phyloP scores from a whole-genome alignment of 2,329 filamentous ascomycete species.

The Penicillium sp. region DNA sequence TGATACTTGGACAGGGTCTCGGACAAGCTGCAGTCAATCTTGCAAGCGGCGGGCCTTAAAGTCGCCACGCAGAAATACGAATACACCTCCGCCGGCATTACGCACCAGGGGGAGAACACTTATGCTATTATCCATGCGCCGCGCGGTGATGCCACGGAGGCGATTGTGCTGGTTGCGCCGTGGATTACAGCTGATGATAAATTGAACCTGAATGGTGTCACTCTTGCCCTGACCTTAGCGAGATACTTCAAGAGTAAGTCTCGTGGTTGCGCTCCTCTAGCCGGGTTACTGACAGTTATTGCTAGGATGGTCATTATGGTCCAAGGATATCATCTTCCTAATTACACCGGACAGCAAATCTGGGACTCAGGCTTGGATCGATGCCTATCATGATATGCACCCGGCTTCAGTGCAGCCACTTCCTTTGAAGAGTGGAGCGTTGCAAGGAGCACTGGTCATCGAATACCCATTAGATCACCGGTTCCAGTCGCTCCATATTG shows the following conservation, averaged over 20 bases:
- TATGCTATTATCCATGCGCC: conserved; percentile 93
- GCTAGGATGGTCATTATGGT: conserved; percentile 90
- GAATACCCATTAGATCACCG: conserved; percentile 83
- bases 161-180: conserved; percentile 85
- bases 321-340: conserved; percentile 94
- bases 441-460: conserved; percentile 90
- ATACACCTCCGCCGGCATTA: conserved; percentile 73
- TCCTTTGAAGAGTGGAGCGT: conserved; percentile 84
- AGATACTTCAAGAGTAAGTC: conserved; percentile 83
- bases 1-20: conserved; percentile 49
- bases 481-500: conserved; percentile 84
- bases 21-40: conserved; percentile 69
- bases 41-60: conserved; percentile 78
- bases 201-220: conserved; percentile 82
- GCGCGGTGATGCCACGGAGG: conserved; percentile 92
- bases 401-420: conserved; percentile 68
- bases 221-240: conserved; percentile 79
- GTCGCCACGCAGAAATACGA: conserved; percentile 83
- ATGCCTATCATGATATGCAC: conserved; percentile 93
- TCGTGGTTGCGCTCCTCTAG: neutral
- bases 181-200: conserved; percentile 79
- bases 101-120: conserved; percentile 78
- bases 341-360: conserved; percentile 84
- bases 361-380: conserved; percentile 93
- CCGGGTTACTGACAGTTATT: conserved; percentile 13